phyloP scores from a whole-genome alignment of 148 eudicot species.

The Fallopia convolvulus region DNA sequence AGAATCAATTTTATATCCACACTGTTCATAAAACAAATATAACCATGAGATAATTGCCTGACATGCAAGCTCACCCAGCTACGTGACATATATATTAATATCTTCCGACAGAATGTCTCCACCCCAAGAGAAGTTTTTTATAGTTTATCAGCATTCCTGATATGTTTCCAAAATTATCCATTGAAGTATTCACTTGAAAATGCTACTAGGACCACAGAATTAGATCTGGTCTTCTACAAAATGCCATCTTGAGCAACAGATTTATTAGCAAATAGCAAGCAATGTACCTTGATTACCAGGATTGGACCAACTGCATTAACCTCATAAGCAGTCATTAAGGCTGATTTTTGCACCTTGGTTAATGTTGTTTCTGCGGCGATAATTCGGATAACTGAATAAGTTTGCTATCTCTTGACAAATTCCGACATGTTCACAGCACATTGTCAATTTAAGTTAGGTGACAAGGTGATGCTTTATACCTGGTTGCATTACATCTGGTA shows the following conservation, averaged over 20 bases:
- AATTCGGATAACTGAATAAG: slow-evolving; percentile 10
- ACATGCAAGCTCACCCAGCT: no score
- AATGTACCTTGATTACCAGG: slow-evolving; percentile 62
- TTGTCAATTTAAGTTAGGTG: neutral
- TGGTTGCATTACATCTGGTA: slow-evolving; percentile 74
- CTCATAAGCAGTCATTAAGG: slow-evolving; percentile 77
- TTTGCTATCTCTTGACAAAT: neutral
- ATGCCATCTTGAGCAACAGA: neutral
- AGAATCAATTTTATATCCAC: no score
- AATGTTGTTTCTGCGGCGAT: slow-evolving; percentile 72
- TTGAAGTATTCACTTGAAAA: neutral
- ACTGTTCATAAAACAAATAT: no score
- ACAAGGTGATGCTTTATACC: slow-evolving; percentile 32
- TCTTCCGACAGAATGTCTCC: neutral
- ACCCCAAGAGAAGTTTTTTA: neutral
- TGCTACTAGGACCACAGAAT: neutral
- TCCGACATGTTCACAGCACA: neutral
- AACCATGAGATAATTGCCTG: no score
- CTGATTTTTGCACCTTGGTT: slow-evolving; percentile 60
- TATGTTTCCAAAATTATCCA: neutral
- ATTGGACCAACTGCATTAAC: slow-evolving; percentile 92
- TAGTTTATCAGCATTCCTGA: neutral
- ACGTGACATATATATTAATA: neutral
- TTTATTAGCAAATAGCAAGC: neutral
- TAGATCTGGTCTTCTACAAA: neutral